Conservation (phyloP, 2,329 filamentous ascomycete genomes). For the Ophiostoma quercus region DNA sequence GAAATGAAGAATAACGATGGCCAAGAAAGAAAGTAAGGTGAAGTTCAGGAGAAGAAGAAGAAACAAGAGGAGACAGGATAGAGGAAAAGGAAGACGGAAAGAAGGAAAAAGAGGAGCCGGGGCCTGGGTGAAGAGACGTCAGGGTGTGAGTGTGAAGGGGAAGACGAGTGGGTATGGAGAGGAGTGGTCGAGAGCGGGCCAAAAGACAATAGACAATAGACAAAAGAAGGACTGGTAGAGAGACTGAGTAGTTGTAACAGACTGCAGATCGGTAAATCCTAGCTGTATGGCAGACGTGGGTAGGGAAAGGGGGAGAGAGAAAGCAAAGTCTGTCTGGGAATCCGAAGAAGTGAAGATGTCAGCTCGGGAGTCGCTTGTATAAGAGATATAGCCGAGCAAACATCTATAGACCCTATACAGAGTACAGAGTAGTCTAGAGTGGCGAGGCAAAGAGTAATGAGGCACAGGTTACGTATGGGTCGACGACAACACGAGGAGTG, state of each 20-base stretch:
- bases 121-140: neutral
- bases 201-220: neutral
- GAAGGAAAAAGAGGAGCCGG: conserved; percentile 4
- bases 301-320: neutral
- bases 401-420: neutral
- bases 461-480: conserved; percentile 3
- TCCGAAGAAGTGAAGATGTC: neutral
- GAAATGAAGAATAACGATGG: neutral
- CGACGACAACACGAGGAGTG: conserved; percentile 7
- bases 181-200: neutral
- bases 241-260: conserved; percentile 4
- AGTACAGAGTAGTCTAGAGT: neutral
- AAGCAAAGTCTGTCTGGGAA: neutral
- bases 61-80: conserved; percentile 19
- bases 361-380: conserved; percentile 1
- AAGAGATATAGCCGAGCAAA: conserved; percentile 4
- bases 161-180: neutral
- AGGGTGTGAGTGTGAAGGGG: neutral
- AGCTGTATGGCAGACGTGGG: conserved; percentile 2
- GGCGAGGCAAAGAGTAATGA: neutral
- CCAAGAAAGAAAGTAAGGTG: conserved; percentile 21
- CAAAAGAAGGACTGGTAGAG: neutral
- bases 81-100: conserved; percentile 18
- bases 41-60: neutral
- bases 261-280: neutral